Conservation (phyloP, 108 stramenopile genomes). For the Phaeodactylum tricornutum region DNA sequence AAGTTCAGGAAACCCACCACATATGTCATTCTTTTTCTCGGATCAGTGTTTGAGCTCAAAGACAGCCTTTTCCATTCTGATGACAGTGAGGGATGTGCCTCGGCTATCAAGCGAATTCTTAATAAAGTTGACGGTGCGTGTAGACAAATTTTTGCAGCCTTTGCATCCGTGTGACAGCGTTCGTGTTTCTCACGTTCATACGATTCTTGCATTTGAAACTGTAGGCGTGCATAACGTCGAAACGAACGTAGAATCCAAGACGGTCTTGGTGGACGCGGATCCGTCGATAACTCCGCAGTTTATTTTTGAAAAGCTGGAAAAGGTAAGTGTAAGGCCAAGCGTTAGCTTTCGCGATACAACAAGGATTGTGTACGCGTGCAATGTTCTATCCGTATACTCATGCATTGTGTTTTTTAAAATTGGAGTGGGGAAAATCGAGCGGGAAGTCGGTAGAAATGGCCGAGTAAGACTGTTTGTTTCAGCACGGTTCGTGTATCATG, state of each 20-base stretch:
- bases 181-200: not conserved
- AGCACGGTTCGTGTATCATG: no score
- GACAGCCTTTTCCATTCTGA: not conserved
- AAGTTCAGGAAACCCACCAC: conserved; percentile 2
- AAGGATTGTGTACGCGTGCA: not conserved
- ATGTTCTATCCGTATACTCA: not conserved
- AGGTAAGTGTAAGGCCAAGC: conserved; percentile 23
- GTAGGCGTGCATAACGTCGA: conserved; percentile 56
- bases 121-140: conserved; percentile 66
- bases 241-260: conserved; percentile 61
- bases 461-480: no score
- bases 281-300: conserved; percentile 37
- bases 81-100: conserved; percentile 63
- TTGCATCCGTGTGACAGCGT: not conserved
- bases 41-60: not conserved
- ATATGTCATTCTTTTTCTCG: not conserved
- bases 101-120: conserved; percentile 64
- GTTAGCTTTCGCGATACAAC: not conserved
- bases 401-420: not conserved
- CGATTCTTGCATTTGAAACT: not conserved
- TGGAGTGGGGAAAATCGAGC: not conserved
- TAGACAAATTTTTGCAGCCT: not conserved
- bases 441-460: not conserved
- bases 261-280: conserved; percentile 49
- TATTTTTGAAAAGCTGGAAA: conserved; percentile 67